phyloP scores from a whole-genome alignment of 257 asterid genomes.

The Solanum tarijense region DNA sequence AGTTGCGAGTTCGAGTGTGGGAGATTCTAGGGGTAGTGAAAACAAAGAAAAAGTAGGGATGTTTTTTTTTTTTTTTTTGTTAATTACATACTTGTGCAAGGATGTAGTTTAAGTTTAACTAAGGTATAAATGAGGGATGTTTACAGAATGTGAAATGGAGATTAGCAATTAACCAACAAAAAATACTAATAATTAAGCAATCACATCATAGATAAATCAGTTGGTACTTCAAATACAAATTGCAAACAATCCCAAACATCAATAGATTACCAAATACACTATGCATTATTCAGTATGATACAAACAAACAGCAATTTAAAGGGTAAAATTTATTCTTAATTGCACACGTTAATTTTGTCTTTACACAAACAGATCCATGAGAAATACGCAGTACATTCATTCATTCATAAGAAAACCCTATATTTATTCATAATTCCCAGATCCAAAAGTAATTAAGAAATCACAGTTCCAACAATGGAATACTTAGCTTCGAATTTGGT shows the following conservation, averaged over 20 bases:
- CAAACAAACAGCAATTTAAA: not conserved
- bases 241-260: not conserved
- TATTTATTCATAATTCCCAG: not conserved
- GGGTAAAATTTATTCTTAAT: not conserved
- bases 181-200: not conserved
- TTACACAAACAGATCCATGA: not conserved
- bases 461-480: constrained; percentile 60
- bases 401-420: not conserved
- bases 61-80: not conserved
- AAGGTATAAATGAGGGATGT: not conserved
- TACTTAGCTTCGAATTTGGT: constrained; percentile 91
- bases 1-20: not conserved
- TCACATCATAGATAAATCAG: not conserved
- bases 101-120: not conserved
- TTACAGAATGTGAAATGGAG: not conserved
- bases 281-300: not conserved
- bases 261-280: not conserved
- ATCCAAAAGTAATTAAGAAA: not conserved
- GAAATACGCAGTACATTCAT: not conserved
- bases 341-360: not conserved
- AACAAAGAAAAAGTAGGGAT: no score
- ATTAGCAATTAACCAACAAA: not conserved
- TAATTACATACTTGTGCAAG: not conserved
- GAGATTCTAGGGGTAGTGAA: not conserved
- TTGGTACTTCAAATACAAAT: not conserved